Base-by-base conservation (phyloP, 805 yeast genomes). In the Yamadazyma sp. region DNA sequence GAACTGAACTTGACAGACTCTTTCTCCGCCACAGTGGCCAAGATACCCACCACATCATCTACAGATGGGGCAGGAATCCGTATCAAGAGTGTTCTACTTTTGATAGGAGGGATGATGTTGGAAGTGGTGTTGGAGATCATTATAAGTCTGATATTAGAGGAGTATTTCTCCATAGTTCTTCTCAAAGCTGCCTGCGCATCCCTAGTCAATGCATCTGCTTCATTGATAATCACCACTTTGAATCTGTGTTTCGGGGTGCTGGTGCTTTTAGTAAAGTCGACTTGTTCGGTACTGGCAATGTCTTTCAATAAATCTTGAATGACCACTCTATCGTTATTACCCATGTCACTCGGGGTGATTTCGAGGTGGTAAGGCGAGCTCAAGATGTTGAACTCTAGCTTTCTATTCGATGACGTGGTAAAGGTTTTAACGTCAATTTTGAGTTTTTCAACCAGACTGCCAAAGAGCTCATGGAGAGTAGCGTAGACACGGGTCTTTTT, bases 141-240 rank as follows among this genome's bases (percentile, higher is more conserved):
- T 23, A 93, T 77, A 45, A 93, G 67, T 44, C 99, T 76, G 49
- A 93, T 79, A 54, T 88, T 90, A 16, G 83, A 74, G 1, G 97
- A 86, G 60, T 88, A 90, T 57, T 88, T 90, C 57, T 90, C 97
- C 96, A 90, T 90, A 1, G 96, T 90, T 62, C 97, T 76, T 73
- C 97, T 80, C 44, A 90, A 67, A 0, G 97, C 97, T 3, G 96
- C 95, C 57, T 90, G 97, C 0, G 97, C 97, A 58, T 90, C 97
- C 60, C 95, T 76, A 14, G 89, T 82, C 45, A 90, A 69, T 5
- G 87, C 77, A 47, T 90, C 96, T 0, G 96, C 96, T 58, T 90
- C 96, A 55, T 90, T 89, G 32, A 90, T 89, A 10, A 90, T 75
- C 17, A 87, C 95, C 40, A 86, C 80, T 54, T 84, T 85, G 59